Evolutionary conservation across 495 filamentous ascomycete genomes (phyloP), one percentile per base, ranked within the genome.

Genomic region (Talaromyces liani): DNA sequence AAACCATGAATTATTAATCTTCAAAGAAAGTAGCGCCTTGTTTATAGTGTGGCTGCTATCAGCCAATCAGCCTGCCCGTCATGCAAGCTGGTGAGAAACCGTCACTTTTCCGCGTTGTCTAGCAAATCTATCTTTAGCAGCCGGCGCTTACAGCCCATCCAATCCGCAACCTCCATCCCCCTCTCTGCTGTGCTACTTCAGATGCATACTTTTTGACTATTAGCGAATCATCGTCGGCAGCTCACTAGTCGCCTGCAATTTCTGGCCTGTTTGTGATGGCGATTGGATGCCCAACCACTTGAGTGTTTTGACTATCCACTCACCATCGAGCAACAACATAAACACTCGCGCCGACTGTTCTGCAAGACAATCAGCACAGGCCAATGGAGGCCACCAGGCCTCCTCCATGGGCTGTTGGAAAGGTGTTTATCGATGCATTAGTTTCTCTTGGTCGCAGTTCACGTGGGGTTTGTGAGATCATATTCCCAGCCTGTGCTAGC

Each of bases 101-200:
- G 14, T 41, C 36, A 41, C 36, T 5, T 41, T 41, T 41, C 9
- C 4, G 14, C n/a, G n/a, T 49, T 49, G 45, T 49, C n/a, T 20
- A 41, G 25, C 31, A 16, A 59, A 16, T 61, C 59, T 61, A 61
- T 47, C 24, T 22, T 47, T 61, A 61, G 59, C 27, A 45, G n/a
- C 8, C 10, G 59, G 59, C 59, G 59, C 59, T 61, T 61, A 45
- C 36, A 49, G 59, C 20, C 31, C 24, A 12, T 45, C 36, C 33
- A 61, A 61, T 39, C 34, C 41, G 59, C 59, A 61, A 25, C 59
- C 10, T 9, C 10, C 59, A 39, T 39, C 18, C 18, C 22, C 31
- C 22, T 60, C 58, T 33, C 58, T 41, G 34, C 31, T 16, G 29
- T 45, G 20, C 27, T 6, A 8, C 16, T 56, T 29, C 20, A 31